Base-by-base conservation (phyloP, 2,329 filamentous ascomycete species). In the Ascochyta fabae region DNA sequence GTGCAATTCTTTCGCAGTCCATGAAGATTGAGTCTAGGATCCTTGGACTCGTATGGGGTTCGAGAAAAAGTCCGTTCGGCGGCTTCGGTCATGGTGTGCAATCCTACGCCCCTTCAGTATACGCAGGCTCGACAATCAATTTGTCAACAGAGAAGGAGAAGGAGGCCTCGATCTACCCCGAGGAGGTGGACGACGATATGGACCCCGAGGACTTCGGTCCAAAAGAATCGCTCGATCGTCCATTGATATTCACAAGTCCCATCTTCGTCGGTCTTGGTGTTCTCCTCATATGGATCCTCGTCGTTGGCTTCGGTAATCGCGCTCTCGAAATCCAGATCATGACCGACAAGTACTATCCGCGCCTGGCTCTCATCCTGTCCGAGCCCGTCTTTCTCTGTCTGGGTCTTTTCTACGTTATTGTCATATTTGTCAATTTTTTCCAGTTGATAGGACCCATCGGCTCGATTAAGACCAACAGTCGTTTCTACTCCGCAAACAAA, bases 361-460 rank as follows among this genome's bases (percentile, higher is more conserved):
- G 89, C 0, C 75, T 92, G 24, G 86, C 82, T 1, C 84, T 93
- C 54, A 69, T 91, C 8, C 80, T 81, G 2, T 77, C 92, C 29
- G 84, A 84, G 16, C 89, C 89, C 0, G 77, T 92, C 29, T 88
- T 92, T 70, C 80, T 92, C 53, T 91, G 92, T 80, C 92, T 92
- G 78, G 90, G 89, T 3, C 81, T 93, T 72, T 93, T 93, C 81
- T 92, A 93, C 71, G 86, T 82, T 23, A 89, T 92, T 73, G 89
- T 92, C 68, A 88, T 93, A 56, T 79, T 92, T 48, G 89, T 89
- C 56, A 91, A 88, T 68, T 73, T 92, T 67, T 86, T 88, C 3
- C 90, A 92, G 71, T 85, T 89, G 60, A 86, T 92, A 56, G 90
- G 90, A 10, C 90, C 90, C 1, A 84, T 92, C 55, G 83, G 83